Evolutionary conservation across 495 filamentous ascomycete species (phyloP).

Genomic region (Xylaria nigripes): DNA sequence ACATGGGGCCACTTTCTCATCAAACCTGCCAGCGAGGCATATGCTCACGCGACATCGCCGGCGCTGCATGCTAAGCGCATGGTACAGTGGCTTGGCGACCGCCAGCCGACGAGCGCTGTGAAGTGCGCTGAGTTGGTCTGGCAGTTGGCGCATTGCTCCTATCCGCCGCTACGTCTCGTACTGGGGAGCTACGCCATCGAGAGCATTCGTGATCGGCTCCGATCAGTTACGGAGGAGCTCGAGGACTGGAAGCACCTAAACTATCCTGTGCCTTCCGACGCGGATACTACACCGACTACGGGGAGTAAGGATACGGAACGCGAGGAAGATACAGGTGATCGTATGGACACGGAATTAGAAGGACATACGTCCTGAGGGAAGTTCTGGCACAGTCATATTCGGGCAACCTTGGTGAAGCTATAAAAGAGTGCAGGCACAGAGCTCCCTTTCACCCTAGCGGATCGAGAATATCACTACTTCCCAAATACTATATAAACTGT

Average conservation of each 20-base stretch:
- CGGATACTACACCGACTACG: background rate
- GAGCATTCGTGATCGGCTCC: slow-evolving; percentile 80
- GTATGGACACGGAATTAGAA: slow-evolving; percentile 14
- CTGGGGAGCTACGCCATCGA: slow-evolving; percentile 92
- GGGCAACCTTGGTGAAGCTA: background rate
- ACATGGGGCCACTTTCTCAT: slow-evolving; percentile 89
- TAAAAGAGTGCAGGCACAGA: background rate
- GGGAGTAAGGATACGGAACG: slow-evolving; percentile 21
- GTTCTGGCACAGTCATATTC: background rate
- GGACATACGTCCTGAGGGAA: slow-evolving; percentile 9
- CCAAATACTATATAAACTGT: background rate
- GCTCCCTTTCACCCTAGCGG: background rate
- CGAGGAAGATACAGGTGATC: slow-evolving; percentile 25
- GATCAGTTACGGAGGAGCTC: slow-evolving; percentile 89
- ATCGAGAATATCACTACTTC: no score
- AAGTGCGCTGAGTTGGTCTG: slow-evolving; percentile 94
- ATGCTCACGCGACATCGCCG: slow-evolving; percentile 65
- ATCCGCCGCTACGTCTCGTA: slow-evolving; percentile 76
- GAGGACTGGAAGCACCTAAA: slow-evolving; percentile 85
- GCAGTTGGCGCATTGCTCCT: slow-evolving; percentile 89
- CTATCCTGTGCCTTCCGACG: slow-evolving; percentile 33
- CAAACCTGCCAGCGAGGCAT: slow-evolving; percentile 75
- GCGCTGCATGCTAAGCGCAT: slow-evolving; percentile 85
- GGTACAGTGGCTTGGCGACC: slow-evolving; percentile 90
- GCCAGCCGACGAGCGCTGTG: slow-evolving; percentile 84